Conservation (phyloP, 257 asterid species). For the Rauvolfia tetraphylla region DNA sequence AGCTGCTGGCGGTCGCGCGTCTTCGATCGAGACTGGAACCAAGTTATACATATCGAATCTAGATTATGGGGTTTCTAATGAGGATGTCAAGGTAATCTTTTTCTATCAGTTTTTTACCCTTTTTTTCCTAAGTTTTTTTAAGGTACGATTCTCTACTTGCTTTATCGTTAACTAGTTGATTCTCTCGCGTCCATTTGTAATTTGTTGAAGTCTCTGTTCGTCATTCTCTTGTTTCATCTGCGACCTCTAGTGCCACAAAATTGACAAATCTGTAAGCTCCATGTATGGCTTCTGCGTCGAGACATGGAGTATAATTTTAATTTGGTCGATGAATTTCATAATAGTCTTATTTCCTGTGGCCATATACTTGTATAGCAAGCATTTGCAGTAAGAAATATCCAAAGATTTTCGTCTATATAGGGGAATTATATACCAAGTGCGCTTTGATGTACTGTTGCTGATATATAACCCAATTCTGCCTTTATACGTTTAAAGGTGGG, state of each 20-base stretch:
- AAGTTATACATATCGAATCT: slow-evolving; percentile 90
- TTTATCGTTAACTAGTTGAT: neutral
- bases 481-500: neutral
- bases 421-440: neutral
- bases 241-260: neutral
- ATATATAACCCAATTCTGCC: neutral
- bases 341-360: neutral
- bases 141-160: neutral
- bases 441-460: neutral
- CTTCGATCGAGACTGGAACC: slow-evolving; percentile 92
- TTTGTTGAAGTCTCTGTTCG: neutral
- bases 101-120: neutral
- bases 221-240: neutral
- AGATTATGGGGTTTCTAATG: slow-evolving; percentile 86
- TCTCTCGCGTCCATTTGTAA: neutral
- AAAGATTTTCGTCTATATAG: neutral
- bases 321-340: neutral
- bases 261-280: neutral
- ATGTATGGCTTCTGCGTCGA: neutral
- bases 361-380: neutral
- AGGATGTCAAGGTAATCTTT: slow-evolving; percentile 70
- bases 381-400: neutral
- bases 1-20: slow-evolving; percentile 43
- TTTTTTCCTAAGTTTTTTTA: neutral
- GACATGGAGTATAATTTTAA: neutral